Evolutionary conservation across 208 protist genomes (phyloP).

Genomic region (Leishmania guyanensis): DNA sequence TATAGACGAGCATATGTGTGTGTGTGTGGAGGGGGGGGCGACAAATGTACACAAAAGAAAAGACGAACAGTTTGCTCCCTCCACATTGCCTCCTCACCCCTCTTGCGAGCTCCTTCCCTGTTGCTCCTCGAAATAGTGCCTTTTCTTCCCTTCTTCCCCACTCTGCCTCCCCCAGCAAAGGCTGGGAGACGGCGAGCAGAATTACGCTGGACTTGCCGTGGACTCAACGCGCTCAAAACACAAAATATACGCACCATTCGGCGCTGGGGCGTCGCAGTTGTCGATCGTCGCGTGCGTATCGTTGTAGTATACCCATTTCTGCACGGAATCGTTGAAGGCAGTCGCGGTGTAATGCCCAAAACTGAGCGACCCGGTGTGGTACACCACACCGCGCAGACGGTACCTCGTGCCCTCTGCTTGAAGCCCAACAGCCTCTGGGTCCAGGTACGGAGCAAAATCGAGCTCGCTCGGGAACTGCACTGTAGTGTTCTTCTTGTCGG

Average conservation of each 20-base stretch:
- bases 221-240: slow-evolving; percentile 60
- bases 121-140: not conserved
- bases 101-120: not conserved
- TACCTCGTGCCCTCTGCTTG: slow-evolving; percentile 46
- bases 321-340: slow-evolving; percentile 47
- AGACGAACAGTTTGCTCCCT: not conserved
- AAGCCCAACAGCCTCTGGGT: slow-evolving; percentile 36
- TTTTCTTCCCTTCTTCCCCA: not conserved
- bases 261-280: slow-evolving; percentile 18
- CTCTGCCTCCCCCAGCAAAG: not conserved
- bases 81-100: not conserved
- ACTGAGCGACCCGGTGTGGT: slow-evolving; percentile 73
- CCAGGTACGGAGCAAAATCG: slow-evolving; percentile 68
- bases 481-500: slow-evolving; percentile 71
- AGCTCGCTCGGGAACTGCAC: slow-evolving; percentile 59
- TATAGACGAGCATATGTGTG: not conserved
- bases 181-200: not conserved
- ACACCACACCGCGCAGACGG: slow-evolving; percentile 70
- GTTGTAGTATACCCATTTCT: slow-evolving; percentile 82
- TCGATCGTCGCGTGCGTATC: slow-evolving; percentile 49
- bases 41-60: not conserved
- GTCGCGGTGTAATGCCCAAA: slow-evolving; percentile 87
- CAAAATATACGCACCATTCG: slow-evolving; percentile 71
- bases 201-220: not conserved
- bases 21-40: not conserved